Conservation (phyloP, 345 rosid genomes). For the Ceriops tagal region DNA sequence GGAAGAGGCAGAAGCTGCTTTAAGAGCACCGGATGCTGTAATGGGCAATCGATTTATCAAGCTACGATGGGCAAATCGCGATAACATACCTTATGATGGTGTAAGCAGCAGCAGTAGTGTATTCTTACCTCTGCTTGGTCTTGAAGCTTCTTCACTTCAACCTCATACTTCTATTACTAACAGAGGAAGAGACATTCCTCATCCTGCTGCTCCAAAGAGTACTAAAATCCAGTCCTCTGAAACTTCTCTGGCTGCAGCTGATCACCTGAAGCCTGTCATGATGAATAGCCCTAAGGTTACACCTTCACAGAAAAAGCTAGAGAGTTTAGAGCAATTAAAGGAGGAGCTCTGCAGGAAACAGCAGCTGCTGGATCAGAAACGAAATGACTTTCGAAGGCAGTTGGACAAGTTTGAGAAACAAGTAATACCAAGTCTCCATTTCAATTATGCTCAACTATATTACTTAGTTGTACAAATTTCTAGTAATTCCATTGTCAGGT, state of each 20-base stretch:
- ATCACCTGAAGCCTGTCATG: conserved; percentile 41
- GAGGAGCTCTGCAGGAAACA: conserved; percentile 86
- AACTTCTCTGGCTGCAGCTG: conserved; percentile 37
- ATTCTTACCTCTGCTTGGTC: conserved; percentile 38
- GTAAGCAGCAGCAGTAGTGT: conserved; percentile 36
- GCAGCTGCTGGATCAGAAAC: conserved; percentile 84
- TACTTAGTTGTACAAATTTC: not conserved
- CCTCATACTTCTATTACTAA: conserved; percentile 33
- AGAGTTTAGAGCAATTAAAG: conserved; percentile 68
- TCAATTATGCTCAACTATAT: not conserved
- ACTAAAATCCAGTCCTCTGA: conserved; percentile 35
- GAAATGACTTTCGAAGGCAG: conserved; percentile 66
- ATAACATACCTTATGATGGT: conserved; percentile 65
- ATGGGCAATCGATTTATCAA: conserved; percentile 99
- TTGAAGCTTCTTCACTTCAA: conserved; percentile 35
- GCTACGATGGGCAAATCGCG: conserved; percentile 98
- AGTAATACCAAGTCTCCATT: conserved; percentile 25
- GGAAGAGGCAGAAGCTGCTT: conserved; percentile 96
- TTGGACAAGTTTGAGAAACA: conserved; percentile 74
- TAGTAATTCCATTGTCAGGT: too few relatives aligned
- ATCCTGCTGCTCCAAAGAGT: conserved; percentile 35
- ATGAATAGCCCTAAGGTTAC: conserved; percentile 53
- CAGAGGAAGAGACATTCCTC: conserved; percentile 54
- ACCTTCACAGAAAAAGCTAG: conserved; percentile 73
- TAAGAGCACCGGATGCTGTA: conserved; percentile 94